A percentile compares a stretch with the other conserved stretches of the same genome.
phyloP scores from a whole-genome alignment of 148 eudicot species.

The Persicaria tinctoria region DNA sequence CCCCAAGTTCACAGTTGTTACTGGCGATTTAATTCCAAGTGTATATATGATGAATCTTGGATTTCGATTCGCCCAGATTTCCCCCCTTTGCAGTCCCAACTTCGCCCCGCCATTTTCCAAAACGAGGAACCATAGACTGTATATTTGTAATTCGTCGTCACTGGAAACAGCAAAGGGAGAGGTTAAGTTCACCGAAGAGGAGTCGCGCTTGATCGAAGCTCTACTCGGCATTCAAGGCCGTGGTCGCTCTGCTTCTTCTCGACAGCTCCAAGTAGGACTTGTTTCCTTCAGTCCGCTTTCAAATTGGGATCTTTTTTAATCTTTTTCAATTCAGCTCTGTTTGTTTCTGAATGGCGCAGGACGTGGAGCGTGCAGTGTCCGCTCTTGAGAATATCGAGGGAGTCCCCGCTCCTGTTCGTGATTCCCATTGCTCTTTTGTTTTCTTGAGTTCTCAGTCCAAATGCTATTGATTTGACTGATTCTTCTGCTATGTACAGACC shows the following conservation, averaged over 20 bases:
- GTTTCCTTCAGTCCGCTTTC: background rate
- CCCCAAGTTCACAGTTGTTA: background rate
- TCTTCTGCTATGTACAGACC: constrained; percentile 37
- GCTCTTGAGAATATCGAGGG: constrained; percentile 63
- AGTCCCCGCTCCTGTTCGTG: constrained; percentile 73
- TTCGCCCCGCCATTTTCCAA: background rate
- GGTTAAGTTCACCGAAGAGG: constrained; percentile 41
- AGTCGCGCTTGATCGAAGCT: constrained; percentile 55
- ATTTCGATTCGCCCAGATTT: background rate
- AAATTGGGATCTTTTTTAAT: background rate
- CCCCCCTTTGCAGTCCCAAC: background rate
- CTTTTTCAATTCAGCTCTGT: background rate
- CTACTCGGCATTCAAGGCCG: constrained; percentile 91
- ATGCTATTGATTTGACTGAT: background rate
- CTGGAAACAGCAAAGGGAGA: constrained; percentile 11
- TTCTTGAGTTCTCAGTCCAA: background rate
- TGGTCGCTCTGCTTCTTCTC: constrained; percentile 73
- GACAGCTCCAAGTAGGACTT: constrained; percentile 49
- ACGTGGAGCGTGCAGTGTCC: constrained; percentile 75
- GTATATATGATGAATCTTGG: background rate
- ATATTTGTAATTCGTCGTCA: background rate
- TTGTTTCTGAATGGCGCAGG: constrained; percentile 32
- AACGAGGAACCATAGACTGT: background rate
- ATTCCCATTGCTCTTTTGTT: background rate
- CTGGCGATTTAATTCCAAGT: background rate